phyloP scores from a whole-genome alignment of 2,329 filamentous ascomycete species.

The Neofusicoccum ribis region DNA sequence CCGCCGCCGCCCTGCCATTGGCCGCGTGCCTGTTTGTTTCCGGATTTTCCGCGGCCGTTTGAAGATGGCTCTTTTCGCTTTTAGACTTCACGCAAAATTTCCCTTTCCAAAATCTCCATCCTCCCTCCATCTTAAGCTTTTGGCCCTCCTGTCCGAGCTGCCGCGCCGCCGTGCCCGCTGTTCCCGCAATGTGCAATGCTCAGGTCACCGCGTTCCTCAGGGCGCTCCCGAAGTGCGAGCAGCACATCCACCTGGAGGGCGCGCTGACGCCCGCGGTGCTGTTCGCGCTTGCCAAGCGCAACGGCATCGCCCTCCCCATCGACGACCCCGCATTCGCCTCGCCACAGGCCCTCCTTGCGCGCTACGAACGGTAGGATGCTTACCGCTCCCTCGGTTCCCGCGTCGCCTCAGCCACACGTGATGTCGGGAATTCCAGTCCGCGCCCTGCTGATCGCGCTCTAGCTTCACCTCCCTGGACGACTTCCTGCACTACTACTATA shows the following conservation, averaged over 20 bases:
- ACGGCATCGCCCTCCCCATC: constrained; percentile 60
- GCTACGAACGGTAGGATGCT: constrained; percentile 54
- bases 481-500: constrained; percentile 78
- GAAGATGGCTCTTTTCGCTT: not conserved
- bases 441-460: constrained; percentile 2
- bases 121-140: not conserved
- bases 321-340: constrained; percentile 65
- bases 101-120: not conserved
- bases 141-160: not conserved
- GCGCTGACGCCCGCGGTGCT: constrained; percentile 69
- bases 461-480: constrained; percentile 70
- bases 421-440: not conserved
- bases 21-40: not conserved
- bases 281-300: constrained; percentile 67
- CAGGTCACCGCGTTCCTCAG: constrained; percentile 60
- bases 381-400: not conserved
- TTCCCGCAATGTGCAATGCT: constrained; percentile 54
- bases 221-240: constrained; percentile 75
- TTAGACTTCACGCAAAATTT: not conserved
- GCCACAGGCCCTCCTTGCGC: constrained; percentile 56
- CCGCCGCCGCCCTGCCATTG: not conserved
- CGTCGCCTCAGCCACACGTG: not conserved
- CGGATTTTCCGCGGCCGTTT: constrained; percentile 12
- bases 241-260: constrained; percentile 79
- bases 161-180: not conserved